Conservation (phyloP, 257 asterid species). For the Forsythia viridissima region DNA sequence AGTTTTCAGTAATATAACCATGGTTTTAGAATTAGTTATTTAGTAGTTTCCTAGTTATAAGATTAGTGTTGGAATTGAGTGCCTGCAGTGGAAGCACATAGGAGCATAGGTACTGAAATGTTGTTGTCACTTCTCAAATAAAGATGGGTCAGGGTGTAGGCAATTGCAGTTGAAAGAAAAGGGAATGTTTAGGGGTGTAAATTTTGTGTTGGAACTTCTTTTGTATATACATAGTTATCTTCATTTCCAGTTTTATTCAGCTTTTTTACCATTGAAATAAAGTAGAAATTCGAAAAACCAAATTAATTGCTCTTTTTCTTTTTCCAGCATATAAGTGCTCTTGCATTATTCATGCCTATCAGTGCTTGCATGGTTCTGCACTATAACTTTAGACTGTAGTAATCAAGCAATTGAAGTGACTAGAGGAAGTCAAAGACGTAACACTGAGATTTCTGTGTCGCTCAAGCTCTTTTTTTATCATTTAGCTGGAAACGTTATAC, state of each 20-base stretch:
- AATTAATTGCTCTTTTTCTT: not conserved
- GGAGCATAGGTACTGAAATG: not conserved
- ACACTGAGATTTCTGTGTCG: not conserved
- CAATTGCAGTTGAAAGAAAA: not conserved
- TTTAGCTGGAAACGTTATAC: constrained; percentile 2
- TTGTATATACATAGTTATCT: not conserved
- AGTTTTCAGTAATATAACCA: not conserved
- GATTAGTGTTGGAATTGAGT: not conserved
- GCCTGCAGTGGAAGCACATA: not conserved
- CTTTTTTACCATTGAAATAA: not conserved
- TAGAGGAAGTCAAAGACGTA: not conserved
- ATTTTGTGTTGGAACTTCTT: not conserved
- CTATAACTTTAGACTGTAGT: not conserved
- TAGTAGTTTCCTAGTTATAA: not conserved
- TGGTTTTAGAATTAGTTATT: not conserved
- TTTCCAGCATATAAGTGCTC: not conserved
- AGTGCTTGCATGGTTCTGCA: not conserved
- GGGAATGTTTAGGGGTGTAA: not conserved
- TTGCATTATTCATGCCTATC: not conserved
- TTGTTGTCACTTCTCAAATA: not conserved
- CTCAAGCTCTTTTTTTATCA: not conserved
- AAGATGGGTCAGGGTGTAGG: not conserved
- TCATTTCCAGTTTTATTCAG: not conserved
- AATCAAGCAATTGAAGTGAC: not conserved
- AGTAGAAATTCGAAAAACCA: not conserved